Conservation (phyloP, 2,329 filamentous ascomycete genomes). For the Neofusicoccum parvum region DNA sequence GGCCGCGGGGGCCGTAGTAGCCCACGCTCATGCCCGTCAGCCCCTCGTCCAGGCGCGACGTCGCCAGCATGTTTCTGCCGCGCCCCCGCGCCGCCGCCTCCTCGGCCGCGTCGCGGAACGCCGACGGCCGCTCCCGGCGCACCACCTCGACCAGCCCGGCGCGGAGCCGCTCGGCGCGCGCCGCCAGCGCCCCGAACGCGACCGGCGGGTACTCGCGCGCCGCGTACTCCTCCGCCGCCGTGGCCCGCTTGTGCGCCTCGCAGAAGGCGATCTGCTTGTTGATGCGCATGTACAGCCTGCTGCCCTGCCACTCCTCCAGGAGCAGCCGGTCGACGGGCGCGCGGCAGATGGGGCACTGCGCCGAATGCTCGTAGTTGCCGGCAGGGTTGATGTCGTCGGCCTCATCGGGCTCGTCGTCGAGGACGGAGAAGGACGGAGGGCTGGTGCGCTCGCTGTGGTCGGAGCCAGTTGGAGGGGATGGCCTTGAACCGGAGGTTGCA, state of each 20-base stretch:
- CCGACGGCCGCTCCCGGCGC: conserved; percentile 56
- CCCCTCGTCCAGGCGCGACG: conserved; percentile 40
- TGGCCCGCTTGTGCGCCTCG: conserved; percentile 35
- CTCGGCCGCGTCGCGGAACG: conserved; percentile 62
- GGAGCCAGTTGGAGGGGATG: neutral
- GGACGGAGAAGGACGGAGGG: neutral
- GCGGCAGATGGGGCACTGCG: conserved; percentile 14
- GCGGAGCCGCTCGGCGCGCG: conserved; percentile 61
- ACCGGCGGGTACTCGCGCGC: conserved; percentile 69
- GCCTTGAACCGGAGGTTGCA: neutral
- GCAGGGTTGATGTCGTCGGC: neutral
- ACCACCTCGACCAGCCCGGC: conserved; percentile 62
- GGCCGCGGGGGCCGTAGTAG: conserved; percentile 80
- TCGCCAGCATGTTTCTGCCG: conserved; percentile 62
- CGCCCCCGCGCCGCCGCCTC: conserved; percentile 59
- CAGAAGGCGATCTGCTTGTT: conserved; percentile 54
- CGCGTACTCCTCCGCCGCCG: conserved; percentile 46
- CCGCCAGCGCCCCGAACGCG: conserved; percentile 65
- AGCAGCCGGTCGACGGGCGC: neutral
- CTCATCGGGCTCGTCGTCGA: neutral
- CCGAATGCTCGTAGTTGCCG: conserved; percentile 8
- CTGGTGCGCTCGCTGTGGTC: neutral
- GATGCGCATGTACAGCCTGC: conserved; percentile 54
- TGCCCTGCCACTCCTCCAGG: conserved; percentile 2
- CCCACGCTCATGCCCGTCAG: conserved; percentile 63